Conservation (phyloP, 306 rosid species). For the Trifolium dubium region DNA sequence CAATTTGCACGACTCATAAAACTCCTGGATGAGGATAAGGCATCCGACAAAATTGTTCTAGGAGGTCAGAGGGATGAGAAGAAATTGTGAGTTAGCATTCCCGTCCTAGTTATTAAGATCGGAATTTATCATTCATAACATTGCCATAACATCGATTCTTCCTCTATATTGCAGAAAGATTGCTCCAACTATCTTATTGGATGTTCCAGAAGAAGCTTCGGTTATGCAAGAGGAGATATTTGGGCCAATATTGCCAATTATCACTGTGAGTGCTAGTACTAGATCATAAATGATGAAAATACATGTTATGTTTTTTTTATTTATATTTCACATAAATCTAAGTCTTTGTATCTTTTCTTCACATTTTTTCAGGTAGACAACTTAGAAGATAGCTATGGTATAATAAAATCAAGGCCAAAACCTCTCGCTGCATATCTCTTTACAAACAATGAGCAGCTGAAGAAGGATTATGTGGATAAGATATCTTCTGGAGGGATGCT, state of each 20-base stretch:
- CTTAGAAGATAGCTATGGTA: slow-evolving; percentile 59
- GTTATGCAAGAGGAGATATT: slow-evolving; percentile 88
- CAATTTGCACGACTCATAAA: slow-evolving; percentile 65
- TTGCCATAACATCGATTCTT: slow-evolving; percentile 27
- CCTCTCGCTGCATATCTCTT: slow-evolving; percentile 85
- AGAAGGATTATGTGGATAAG: slow-evolving; percentile 69
- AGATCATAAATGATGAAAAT: not conserved
- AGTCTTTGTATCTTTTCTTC: not conserved
- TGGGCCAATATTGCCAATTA: slow-evolving; percentile 77
- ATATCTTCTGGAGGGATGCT: slow-evolving; percentile 92
- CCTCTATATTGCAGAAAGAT: slow-evolving; percentile 59
- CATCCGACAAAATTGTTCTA: slow-evolving; percentile 66
- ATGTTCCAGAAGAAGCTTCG: slow-evolving; percentile 66
- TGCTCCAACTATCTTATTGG: slow-evolving; percentile 77
- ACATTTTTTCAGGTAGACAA: slow-evolving; percentile 63
- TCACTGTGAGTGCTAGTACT: slow-evolving; percentile 63
- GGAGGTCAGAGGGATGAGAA: slow-evolving; percentile 80
- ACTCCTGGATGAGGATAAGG: slow-evolving; percentile 70
- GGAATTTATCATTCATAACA: not conserved
- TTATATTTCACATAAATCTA: not conserved
- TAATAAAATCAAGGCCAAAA: slow-evolving; percentile 74
- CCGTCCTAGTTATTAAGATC: slow-evolving; percentile 30
- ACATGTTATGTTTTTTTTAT: not conserved
- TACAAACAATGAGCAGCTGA: slow-evolving; percentile 71
- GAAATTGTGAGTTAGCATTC: slow-evolving; percentile 57